phyloP scores from a whole-genome alignment of 257 asterid species.

The Nicotiana tabacum region DNA sequence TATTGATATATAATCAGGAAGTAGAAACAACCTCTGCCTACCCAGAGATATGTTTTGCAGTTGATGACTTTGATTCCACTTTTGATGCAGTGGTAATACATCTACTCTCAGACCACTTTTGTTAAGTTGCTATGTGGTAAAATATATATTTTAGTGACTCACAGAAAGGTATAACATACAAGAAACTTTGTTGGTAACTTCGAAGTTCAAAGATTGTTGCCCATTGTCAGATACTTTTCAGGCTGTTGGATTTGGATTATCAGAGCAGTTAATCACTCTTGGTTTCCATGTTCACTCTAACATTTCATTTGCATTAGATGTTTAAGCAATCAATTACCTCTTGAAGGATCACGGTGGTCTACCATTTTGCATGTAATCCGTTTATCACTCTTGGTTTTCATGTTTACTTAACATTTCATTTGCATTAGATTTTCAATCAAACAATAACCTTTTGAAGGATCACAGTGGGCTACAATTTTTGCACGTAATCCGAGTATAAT shows the following conservation, averaged over 20 bases:
- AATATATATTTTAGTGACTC: not conserved
- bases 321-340: not conserved
- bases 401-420: not conserved
- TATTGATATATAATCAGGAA: conserved; percentile 51
- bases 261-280: not conserved
- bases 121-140: not conserved
- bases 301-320: not conserved
- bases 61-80: conserved; percentile 96
- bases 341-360: not conserved
- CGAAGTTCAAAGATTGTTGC: not conserved
- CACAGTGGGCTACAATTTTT: not conserved
- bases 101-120: not conserved
- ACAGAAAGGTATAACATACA: not conserved
- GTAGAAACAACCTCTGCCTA: conserved; percentile 88
- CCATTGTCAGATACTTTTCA: not conserved
- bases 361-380: not conserved
- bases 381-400: conserved; percentile 1
- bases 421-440: not conserved
- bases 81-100: conserved; percentile 90
- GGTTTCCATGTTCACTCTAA: not conserved
- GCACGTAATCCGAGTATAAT: not conserved
- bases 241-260: not conserved
- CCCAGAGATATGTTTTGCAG: conserved; percentile 98
- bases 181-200: not conserved
- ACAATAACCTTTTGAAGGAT: not conserved